phyloP scores from a whole-genome alignment of 2,329 filamentous ascomycete species.

The Rosellinia necatrix region DNA sequence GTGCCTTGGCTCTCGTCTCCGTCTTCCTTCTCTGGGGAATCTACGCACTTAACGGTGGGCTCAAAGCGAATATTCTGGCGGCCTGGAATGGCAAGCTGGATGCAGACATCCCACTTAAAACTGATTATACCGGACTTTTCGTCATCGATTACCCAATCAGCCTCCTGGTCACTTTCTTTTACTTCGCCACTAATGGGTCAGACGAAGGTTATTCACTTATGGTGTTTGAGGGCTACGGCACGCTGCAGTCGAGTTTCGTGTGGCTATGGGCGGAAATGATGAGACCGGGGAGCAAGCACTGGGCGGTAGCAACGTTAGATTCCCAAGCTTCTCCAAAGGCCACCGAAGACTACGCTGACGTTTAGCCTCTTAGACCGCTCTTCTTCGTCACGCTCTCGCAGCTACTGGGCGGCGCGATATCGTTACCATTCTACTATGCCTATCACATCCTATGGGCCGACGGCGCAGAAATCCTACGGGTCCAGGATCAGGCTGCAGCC shows the following conservation, averaged over 20 bases:
- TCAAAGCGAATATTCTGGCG: slow-evolving; percentile 32
- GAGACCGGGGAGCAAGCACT: slow-evolving; percentile 31
- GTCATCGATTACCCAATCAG: slow-evolving; percentile 34
- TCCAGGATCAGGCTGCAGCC: slow-evolving; percentile 25
- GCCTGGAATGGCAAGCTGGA: slow-evolving; percentile 28
- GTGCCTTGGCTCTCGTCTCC: slow-evolving; percentile 26
- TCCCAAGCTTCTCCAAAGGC: not conserved
- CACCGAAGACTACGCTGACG: slow-evolving; percentile 11
- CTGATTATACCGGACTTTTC: slow-evolving; percentile 34
- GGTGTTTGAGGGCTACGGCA: slow-evolving; percentile 35
- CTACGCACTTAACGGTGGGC: slow-evolving; percentile 32
- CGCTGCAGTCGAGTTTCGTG: slow-evolving; percentile 34
- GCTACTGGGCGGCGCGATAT: slow-evolving; percentile 33
- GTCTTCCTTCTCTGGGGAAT: slow-evolving; percentile 33
- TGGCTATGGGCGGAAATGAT: slow-evolving; percentile 37
- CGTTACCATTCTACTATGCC: slow-evolving; percentile 35
- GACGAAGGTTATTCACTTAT: slow-evolving; percentile 34
- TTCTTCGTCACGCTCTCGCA: slow-evolving; percentile 35
- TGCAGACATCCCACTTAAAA: slow-evolving; percentile 30
- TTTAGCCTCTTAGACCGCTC: slow-evolving; percentile 29
- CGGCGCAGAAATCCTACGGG: slow-evolving; percentile 18
- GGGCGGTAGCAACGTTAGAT: slow-evolving; percentile 28
- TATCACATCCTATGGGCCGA: slow-evolving; percentile 33
- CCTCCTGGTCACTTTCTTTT: slow-evolving; percentile 37
- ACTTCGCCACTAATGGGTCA: slow-evolving; percentile 33